These are phyloP conservation scores for Yamadazyma tumulicola DNA, from an alignment of 805 yeast species.

Conservation along the genomic window DNA sequence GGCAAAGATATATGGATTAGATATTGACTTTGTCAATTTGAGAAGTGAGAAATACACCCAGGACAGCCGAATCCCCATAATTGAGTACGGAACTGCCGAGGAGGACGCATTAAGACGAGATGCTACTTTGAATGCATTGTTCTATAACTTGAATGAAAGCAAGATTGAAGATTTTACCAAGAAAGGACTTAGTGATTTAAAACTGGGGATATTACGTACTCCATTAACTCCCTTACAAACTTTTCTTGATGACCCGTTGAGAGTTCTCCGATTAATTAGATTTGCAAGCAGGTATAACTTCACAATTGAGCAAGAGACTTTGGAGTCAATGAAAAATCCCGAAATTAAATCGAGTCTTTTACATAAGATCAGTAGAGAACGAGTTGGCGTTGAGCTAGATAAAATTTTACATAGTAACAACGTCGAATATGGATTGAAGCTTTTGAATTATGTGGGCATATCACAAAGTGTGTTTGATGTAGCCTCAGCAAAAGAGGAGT, in stretches of 20 bases:
- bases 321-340: constrained; percentile 59
- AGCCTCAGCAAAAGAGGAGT: background rate
- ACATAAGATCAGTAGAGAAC: constrained; percentile 80
- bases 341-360: constrained; percentile 57
- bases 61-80: constrained; percentile 80
- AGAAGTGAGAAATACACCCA: constrained; percentile 83
- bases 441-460: constrained; percentile 54
- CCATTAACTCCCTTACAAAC: constrained; percentile 85
- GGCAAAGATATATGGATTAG: constrained; percentile 77
- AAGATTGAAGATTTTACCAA: constrained; percentile 83
- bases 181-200: constrained; percentile 68
- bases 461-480: constrained; percentile 54
- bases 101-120: constrained; percentile 93
- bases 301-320: constrained; percentile 53
- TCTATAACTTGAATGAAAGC: constrained; percentile 70
- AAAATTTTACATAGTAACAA: constrained; percentile 68
- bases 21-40: constrained; percentile 89
- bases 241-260: constrained; percentile 88
- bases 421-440: constrained; percentile 59
- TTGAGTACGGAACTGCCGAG: constrained; percentile 82
- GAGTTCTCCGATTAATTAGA: constrained; percentile 81
- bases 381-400: constrained; percentile 81
- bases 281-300: constrained; percentile 82
- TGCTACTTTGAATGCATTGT: constrained; percentile 90
- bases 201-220: constrained; percentile 71